Percentiles rank a stretch among this genome's conserved stretches.
These are phyloP conservation scores for Suillus lakei DNA, from an alignment of 768 basidiomycete genomes.

Conservation along the genomic window DNA sequence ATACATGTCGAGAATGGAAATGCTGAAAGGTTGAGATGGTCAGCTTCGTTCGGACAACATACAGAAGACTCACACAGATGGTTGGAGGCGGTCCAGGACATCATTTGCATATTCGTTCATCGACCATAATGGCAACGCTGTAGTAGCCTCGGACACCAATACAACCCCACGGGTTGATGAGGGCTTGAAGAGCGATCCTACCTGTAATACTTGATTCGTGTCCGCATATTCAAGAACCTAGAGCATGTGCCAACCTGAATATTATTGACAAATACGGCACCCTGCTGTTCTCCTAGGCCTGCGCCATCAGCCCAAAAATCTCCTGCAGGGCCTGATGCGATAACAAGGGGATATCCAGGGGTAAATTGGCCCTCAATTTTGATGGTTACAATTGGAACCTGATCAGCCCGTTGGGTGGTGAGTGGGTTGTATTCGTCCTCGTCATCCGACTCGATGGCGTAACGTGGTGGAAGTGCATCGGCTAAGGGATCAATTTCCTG, in stretches of 20 bases:
- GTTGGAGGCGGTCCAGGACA: conserved; percentile 48
- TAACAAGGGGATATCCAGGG: conserved; percentile 38
- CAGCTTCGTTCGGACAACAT: neutral
- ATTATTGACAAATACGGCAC: conserved; percentile 48
- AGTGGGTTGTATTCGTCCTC: conserved; percentile 63
- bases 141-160: conserved; percentile 56
- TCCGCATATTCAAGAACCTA: neutral
- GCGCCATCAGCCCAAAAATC: conserved; percentile 56
- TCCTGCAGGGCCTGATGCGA: conserved; percentile 53
- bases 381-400: conserved; percentile 30
- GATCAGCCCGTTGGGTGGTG: conserved; percentile 17
- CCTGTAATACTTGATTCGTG: conserved; percentile 34
- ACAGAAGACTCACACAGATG: conserved; percentile 44
- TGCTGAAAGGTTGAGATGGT: conserved; percentile 32
- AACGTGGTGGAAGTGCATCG: conserved; percentile 60
- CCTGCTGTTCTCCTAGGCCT: conserved; percentile 55
- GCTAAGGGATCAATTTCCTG: conserved; percentile 61
- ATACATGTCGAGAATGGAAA: conserved; percentile 59
- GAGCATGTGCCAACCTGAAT: conserved; percentile 43
- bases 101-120: conserved; percentile 53
- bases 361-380: conserved; percentile 44
- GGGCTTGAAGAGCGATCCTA: conserved; percentile 56
- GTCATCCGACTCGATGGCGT: conserved; percentile 71
- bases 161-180: conserved; percentile 51
- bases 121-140: conserved; percentile 50